Percentiles rank a stretch among this genome's conserved stretches.
These are phyloP conservation scores for Pseudogymnoascus verrucosus DNA, from an alignment of 2,329 filamentous ascomycete species.

Conservation along the genomic window DNA sequence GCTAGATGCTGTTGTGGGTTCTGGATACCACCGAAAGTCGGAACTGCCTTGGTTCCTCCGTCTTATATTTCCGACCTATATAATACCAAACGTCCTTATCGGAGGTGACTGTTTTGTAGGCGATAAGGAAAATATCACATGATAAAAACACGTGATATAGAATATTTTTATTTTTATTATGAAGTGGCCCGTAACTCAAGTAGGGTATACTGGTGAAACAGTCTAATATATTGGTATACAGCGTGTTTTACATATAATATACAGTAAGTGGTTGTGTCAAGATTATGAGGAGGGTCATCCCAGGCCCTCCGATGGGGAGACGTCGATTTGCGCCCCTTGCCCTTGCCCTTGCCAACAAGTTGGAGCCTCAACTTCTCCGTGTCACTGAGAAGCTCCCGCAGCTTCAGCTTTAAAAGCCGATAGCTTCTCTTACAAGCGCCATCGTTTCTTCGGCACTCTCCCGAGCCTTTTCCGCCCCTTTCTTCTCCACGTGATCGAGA, in stretches of 20 bases:
- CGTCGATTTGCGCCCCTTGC: neutral
- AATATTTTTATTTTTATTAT: neutral
- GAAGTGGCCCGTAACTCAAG: neutral
- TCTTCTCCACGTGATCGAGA: slow-evolving; percentile 48
- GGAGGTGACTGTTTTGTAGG: neutral
- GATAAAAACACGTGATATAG: neutral
- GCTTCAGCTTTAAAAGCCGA: slow-evolving; percentile 29
- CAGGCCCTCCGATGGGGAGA: neutral
- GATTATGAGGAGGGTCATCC: neutral
- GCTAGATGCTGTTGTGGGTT: neutral
- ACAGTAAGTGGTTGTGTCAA: neutral
- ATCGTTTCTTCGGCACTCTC: slow-evolving; percentile 49
- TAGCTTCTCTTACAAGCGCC: slow-evolving; percentile 33
- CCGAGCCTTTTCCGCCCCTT: slow-evolving; percentile 54
- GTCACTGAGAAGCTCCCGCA: neutral
- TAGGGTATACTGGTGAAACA: neutral
- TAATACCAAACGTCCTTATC: neutral
- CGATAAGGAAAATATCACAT: neutral
- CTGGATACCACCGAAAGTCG: neutral
- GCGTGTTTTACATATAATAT: neutral
- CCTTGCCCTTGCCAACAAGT: neutral
- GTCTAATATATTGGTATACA: neutral
- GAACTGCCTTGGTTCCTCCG: neutral
- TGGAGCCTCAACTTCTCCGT: neutral
- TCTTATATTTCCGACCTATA: slow-evolving; percentile 2